Base-by-base conservation (phyloP, 768 basidiomycete genomes). In the Tephrocybe rancida region DNA sequence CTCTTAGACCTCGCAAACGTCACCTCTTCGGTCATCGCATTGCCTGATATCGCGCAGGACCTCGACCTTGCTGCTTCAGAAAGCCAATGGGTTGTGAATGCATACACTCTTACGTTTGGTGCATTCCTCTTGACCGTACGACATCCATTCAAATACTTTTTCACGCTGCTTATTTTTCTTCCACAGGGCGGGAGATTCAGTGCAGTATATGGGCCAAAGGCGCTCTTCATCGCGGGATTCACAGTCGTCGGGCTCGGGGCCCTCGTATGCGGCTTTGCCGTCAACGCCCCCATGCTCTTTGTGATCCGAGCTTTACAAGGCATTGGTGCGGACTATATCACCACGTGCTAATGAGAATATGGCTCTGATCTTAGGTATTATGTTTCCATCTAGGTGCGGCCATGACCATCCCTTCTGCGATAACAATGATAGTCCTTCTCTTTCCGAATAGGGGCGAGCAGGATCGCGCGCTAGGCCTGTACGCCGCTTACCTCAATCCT, bases 301-400 rank as follows among this genome's bases (percentile, higher is more conserved):
- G 67, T 80, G 25, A 62, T 84, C 3, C 70, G 82, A 60, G 80
- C 76, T 5, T 35, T 84, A 14, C 73, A 69, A 55, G 82, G 82
- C n/a, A 67, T 78, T n/a, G 67, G 77, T 73, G 32, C 42, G 66
- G 4, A 34, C 5, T 39, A 18, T 9, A 39, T 9, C 10, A 7
- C 7, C 2, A 1, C 16, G 25, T 16, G 5, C n/a, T 16, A 16
- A 8, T 14, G 35, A 37, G 14, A n/a, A n/a, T n/a, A 5, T 16
- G 35, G 4, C 35, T 8, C 4, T 37, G 35, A n/a, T 2, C 13
- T 5, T 9, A 16, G 27, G 14, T 37, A 7, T 13, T 35, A 34
- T 13, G 29, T n/a, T 8, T 38, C 27, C 29, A 14, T 25, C 6
- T 19, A 61, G 61, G 58, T 43, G 61, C 55, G 29, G 58, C 61